phyloP scores from a whole-genome alignment of 2,329 filamentous ascomycete species.

The Fusarium sororula region DNA sequence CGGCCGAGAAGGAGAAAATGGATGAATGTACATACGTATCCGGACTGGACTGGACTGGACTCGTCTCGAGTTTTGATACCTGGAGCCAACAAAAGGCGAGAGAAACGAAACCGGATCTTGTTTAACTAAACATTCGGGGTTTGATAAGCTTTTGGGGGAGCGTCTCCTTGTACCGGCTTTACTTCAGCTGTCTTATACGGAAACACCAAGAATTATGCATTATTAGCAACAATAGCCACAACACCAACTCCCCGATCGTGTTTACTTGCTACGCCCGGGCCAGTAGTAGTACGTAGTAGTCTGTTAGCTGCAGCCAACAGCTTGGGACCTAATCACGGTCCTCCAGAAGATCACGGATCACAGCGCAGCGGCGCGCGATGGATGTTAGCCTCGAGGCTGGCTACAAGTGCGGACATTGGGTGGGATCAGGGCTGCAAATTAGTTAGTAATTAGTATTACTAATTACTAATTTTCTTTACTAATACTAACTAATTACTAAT shows the following conservation, averaged over 20 bases:
- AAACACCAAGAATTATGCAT: background rate
- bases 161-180: background rate
- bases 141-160: background rate
- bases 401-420: background rate
- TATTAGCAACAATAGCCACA: background rate
- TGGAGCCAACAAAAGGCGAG: slow-evolving; percentile 26
- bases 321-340: slow-evolving; percentile 34
- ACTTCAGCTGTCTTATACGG: background rate
- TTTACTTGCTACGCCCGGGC: slow-evolving; percentile 23
- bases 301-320: slow-evolving; percentile 11
- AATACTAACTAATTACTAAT: too few relatives aligned
- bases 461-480: too few relatives aligned
- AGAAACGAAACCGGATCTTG: slow-evolving; percentile 35
- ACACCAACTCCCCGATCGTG: background rate
- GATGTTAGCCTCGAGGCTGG: background rate
- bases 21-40: background rate
- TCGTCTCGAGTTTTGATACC: background rate
- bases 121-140: slow-evolving; percentile 44
- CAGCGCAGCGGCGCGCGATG: slow-evolving; percentile 1
- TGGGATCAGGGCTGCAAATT: too few relatives aligned
- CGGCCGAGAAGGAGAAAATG: background rate
- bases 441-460: too few relatives aligned
- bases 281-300: slow-evolving; percentile 2
- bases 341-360: slow-evolving; percentile 26
- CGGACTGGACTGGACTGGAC: background rate